Evolutionary conservation across 768 basidiomycete species (phyloP).

Genomic region (Pulveroboletus sp.): DNA sequence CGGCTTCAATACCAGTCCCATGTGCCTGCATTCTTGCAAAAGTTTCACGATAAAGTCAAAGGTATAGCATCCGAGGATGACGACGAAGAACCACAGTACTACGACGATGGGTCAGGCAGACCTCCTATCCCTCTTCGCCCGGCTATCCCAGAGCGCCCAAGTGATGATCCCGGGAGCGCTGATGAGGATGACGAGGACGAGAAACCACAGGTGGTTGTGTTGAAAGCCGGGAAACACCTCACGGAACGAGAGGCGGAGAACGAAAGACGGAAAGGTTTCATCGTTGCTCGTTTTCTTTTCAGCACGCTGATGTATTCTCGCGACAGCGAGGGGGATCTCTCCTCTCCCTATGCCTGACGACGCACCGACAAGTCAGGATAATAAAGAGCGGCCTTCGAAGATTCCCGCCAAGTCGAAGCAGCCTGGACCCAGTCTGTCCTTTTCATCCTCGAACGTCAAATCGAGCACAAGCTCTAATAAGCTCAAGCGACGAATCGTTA

Average conservation of each 20-base stretch:
- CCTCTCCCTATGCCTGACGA: slow-evolving; percentile 43
- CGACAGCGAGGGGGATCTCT: slow-evolving; percentile 55
- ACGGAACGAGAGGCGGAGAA: slow-evolving; percentile 74
- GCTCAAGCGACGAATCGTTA: slow-evolving; percentile 35
- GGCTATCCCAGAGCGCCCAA: slow-evolving; percentile 63
- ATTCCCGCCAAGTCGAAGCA: slow-evolving; percentile 23
- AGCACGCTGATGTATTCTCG: slow-evolving; percentile 1
- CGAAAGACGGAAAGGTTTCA: slow-evolving; percentile 63
- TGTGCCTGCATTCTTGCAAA: slow-evolving; percentile 61
- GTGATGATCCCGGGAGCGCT: slow-evolving; percentile 65
- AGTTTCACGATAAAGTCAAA: slow-evolving; percentile 57
- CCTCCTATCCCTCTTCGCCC: slow-evolving; percentile 74
- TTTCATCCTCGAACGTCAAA: slow-evolving; percentile 34
- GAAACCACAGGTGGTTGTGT: slow-evolving; percentile 82
- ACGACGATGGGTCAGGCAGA: slow-evolving; percentile 63
- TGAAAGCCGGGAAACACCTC: slow-evolving; percentile 86
- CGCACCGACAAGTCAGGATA: slow-evolving; percentile 25
- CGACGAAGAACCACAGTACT: slow-evolving; percentile 45
- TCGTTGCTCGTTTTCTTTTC: slow-evolving; percentile 4
- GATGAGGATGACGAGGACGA: slow-evolving; percentile 74
- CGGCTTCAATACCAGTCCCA: slow-evolving; percentile 58
- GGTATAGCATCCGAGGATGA: slow-evolving; percentile 49
- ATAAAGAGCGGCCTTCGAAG: slow-evolving; percentile 17
- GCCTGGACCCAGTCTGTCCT: slow-evolving; percentile 30
- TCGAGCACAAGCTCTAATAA: slow-evolving; percentile 22